These are phyloP conservation scores for Phytopythium montanum DNA, from an alignment of 352 stramenopile species.

Conservation along the genomic window DNA sequence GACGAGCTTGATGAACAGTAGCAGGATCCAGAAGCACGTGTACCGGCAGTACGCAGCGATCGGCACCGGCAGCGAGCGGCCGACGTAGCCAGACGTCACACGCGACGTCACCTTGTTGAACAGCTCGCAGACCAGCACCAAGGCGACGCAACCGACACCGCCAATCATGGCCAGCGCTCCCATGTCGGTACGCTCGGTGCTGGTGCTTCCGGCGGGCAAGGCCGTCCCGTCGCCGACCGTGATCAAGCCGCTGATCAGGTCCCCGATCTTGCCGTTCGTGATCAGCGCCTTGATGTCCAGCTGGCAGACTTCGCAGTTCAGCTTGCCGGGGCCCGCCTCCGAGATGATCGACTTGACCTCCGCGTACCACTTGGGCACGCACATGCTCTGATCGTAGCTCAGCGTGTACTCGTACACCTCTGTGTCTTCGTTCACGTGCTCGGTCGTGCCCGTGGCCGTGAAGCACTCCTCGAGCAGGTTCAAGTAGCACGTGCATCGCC, in stretches of 20 bases:
- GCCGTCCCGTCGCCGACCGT: conserved; percentile 31
- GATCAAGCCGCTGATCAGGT: conserved; percentile 51
- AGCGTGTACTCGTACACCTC: conserved; percentile 21
- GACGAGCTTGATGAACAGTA: conserved; percentile 71
- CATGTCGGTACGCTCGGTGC: conserved; percentile 45
- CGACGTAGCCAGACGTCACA: conserved; percentile 69
- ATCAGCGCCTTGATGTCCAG: conserved; percentile 66
- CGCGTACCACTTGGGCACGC: conserved; percentile 46
- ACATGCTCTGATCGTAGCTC: conserved; percentile 64
- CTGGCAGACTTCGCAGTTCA: conserved; percentile 79
- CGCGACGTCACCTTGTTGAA: conserved; percentile 70
- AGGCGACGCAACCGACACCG: conserved; percentile 35
- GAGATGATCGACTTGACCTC: conserved; percentile 53
- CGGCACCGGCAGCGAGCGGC: conserved; percentile 69
- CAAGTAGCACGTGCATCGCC: conserved; percentile 70
- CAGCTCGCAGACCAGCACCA: conserved; percentile 63
- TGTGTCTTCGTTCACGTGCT: conserved; percentile 31
- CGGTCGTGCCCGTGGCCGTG: conserved; percentile 37
- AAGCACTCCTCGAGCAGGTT: conserved; percentile 67
- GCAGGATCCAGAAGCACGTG: conserved; percentile 76
- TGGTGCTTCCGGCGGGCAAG: conserved; percentile 15
- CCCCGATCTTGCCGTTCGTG: conserved; percentile 57
- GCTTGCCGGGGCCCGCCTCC: conserved; percentile 36
- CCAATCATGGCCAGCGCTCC: conserved; percentile 59
- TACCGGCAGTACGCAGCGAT: conserved; percentile 71